Base-by-base conservation (phyloP, 768 basidiomycete genomes). In the Boletus coccyginus region DNA sequence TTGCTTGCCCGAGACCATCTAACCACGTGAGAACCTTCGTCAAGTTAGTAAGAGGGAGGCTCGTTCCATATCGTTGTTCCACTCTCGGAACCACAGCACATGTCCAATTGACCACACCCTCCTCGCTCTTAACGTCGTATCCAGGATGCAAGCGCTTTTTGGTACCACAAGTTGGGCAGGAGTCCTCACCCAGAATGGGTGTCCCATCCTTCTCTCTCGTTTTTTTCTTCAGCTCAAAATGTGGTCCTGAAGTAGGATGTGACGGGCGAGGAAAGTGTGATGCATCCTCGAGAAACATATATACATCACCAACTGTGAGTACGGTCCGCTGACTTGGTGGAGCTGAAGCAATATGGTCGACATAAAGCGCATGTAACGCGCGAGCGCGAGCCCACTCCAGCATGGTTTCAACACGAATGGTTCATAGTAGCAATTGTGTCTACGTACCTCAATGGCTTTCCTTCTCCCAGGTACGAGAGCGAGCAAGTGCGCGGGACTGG, bases 381-480 rank as follows among this genome's bases (percentile, higher is more conserved):
- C 72, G 72, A 33, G 79, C 77, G 7, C 80, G 74, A 16, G 66
- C 73, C 79, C 78, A 78, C 80, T 81, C 59, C 33, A 38, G 10
- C 11, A 32, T 27, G 6, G 10, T 21, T 49, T 64, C 39, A 62
- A 50, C 24, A 57, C 9, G 24, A 32, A 16, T 29, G 11, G 17
- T 16, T 42, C 13, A 41, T 36, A 19, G 43, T 12, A 33, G 24
- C 11, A 52, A 44, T n/a, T 38, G 27, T n/a, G 32, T 31, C 3
- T 40, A 62, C 76, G 38, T 32, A 79, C 79, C 70, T 81, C 80
- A 5, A 81, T 71, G 2, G 79, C 78, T 60, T 81, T 81, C 42
- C 77, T 72, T 41, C 77, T 75, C 33, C 79, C 79, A 45, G 70
- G 69, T 5, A 75, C 63, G 21, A 81, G 64, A 14, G 62, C 61